Base-by-base conservation (phyloP, 148 eudicot species). In the Heliosperma pusillum region DNA sequence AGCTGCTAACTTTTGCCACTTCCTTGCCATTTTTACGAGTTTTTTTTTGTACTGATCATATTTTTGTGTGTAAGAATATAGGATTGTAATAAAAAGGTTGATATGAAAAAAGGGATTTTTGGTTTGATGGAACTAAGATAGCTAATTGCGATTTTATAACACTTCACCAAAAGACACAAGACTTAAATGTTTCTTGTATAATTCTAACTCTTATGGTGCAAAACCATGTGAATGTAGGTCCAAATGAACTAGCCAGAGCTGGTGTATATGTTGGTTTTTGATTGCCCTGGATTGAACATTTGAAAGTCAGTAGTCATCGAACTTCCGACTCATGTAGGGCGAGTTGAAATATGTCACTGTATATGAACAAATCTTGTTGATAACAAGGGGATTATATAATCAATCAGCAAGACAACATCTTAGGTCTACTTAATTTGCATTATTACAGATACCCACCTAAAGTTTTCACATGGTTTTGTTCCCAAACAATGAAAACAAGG, bases 61-160 rank as follows among this genome's bases (percentile, higher is more conserved):
- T 36, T 36, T 36, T 36, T 36, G 36, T 33, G 5, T 33, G 3
- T 2, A 33, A 2, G 36, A 33, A 2, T 33, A n/a, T 40, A 16
- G 9, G 74, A 12, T 22, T 21, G 2, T 33, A 30, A 24, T 1
- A 10, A 12, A 29, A 29, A 29, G 3, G 22, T 33, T 16, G 50
- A 56, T 11, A n/a, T 19, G 62, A 24, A n/a, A 70, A 24, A 7
- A 20, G 47, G 55, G 55, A 66, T 57, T 21, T 36, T 72, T 72
- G 75, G 33, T 22, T 71, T 72, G 66, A 72, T 25, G 29, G 42
- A 58, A 72, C 55, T 59, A 57, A 1, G 66, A 40, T 36, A 19
- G 65, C 3, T 2, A 3, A 36, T 29, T 3, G 30, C 30, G 66
- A 11, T 57, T 59, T 20, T 59, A 72, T 40, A 72, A 66, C 10